These are phyloP conservation scores for Buddleja alternifolia DNA, from an alignment of 257 asterid genomes.

Conservation along the genomic window DNA sequence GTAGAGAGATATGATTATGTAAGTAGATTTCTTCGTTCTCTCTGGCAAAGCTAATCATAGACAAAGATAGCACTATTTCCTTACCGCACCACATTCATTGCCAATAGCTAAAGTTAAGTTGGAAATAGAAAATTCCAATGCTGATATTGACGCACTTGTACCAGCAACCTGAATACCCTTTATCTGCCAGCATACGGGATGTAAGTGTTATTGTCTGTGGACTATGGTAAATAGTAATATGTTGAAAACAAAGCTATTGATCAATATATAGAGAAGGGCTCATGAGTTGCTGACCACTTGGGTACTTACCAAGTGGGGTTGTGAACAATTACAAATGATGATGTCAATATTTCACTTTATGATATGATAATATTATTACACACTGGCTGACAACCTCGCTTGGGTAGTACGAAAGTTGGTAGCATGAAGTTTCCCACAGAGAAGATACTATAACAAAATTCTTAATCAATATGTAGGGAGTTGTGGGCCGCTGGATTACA, in stretches of 20 bases:
- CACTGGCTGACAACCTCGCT: no score
- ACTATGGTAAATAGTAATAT: slow-evolving; percentile 20
- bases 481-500: no score
- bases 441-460: slow-evolving; percentile 4
- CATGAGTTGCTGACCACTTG: no score
- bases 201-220: background rate
- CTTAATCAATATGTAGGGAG: background rate
- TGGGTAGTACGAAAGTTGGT: no score
- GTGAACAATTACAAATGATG: background rate
- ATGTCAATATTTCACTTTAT: no score
- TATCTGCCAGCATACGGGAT: slow-evolving; percentile 47
- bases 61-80: slow-evolving; percentile 33
- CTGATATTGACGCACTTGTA: slow-evolving; percentile 61
- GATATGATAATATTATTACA: no score
- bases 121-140: slow-evolving; percentile 67
- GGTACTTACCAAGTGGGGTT: no score
- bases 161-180: slow-evolving; percentile 60
- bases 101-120: slow-evolving; percentile 79
- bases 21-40: slow-evolving; percentile 10
- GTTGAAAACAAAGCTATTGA: slow-evolving; percentile 24
- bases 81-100: slow-evolving; percentile 83
- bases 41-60: slow-evolving; percentile 22
- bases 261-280: no score
- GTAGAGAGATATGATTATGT: slow-evolving; percentile 29
- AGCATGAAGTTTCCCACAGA: background rate